Base-by-base conservation (phyloP, 129 eudicot species). In the Dittrichia graveolens region DNA sequence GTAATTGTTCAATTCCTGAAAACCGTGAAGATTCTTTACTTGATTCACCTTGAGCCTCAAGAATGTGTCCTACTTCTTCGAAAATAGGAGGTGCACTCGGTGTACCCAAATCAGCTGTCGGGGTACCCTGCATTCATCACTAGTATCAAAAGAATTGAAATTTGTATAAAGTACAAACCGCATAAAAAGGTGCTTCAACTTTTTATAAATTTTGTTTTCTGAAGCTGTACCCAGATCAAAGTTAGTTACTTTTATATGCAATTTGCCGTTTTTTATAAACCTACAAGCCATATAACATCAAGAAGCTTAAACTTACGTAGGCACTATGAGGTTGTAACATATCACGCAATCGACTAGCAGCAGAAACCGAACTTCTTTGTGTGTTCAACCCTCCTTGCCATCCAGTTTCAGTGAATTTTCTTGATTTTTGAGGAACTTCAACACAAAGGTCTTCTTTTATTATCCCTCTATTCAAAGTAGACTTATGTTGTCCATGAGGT, bases 81-180 rank as follows among this genome's bases (percentile, higher is more conserved):
- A 80, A 70, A 58, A 89, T 79, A 5, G 97, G 97, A 18, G 97
- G 97, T 61, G 97, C 97, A 83, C 97, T 92, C 11, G 97, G 97
- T 53, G 96, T 92, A 61, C 91, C 97, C 64, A 91, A 75, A 5
- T 89, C 91, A 49, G 76, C 83, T 68, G 81, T 24, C 0, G 97
- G 96, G 10, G 96, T 88, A 58, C 81, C 87, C 96, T 91, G 78
- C 77, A 81, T 74, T 73, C 2, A 67, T 65, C 24, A 48, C 40
- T 6, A 44, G 39, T 6, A 45, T 48, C 69, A 66, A 53, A 47
- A 72, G 13, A 53, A 41, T 18, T 41, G 9, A 40, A 74, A 61
- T 62, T 61, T 12, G 9, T 11, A 59, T n/a, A n/a, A n/a, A n/a
- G n/a, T n/a, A n/a, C n/a, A n/a, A n/a, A n/a, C n/a, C n/a, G n/a